Evolutionary conservation across 1,139 yeast species (phyloP).

Genomic region (Saccharomyces hybrid): DNA sequence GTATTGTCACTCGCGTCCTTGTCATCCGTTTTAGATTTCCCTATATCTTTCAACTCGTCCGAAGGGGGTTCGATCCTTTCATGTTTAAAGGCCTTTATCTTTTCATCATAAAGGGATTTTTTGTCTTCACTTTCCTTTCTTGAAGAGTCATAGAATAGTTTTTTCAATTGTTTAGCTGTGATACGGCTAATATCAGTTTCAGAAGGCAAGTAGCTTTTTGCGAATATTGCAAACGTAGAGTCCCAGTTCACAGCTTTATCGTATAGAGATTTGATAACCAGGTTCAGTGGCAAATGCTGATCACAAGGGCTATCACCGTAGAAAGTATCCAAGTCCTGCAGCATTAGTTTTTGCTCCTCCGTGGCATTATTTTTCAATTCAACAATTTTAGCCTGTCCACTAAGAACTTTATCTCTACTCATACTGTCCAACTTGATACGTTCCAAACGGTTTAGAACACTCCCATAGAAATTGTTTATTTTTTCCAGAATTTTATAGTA

Average conservation of each 20-base stretch:
- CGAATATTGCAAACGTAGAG: slow-evolving; percentile 74
- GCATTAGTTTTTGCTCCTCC: slow-evolving; percentile 43
- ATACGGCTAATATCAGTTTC: slow-evolving; percentile 90
- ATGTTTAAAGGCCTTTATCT: not conserved
- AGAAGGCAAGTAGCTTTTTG: slow-evolving; percentile 69
- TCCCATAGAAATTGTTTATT: slow-evolving; percentile 56
- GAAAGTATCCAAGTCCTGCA: slow-evolving; percentile 42
- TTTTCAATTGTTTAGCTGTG: slow-evolving; percentile 80
- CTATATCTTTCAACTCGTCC: not conserved
- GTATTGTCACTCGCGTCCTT: not conserved
- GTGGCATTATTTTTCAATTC: slow-evolving; percentile 49
- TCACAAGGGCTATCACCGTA: slow-evolving; percentile 54
- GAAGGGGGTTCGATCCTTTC: not conserved
- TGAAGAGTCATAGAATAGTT: slow-evolving; percentile 50
- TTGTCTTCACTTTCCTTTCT: slow-evolving; percentile 25
- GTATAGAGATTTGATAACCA: slow-evolving; percentile 63
- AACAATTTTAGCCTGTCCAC: slow-evolving; percentile 52
- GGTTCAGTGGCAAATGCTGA: slow-evolving; percentile 62
- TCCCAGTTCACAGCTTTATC: slow-evolving; percentile 88
- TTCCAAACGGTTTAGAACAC: slow-evolving; percentile 62
- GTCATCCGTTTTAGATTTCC: not conserved
- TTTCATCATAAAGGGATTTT: slow-evolving; percentile 2
- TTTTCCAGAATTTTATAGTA: slow-evolving; percentile 48
- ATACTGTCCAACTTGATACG: slow-evolving; percentile 76
- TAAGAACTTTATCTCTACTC: slow-evolving; percentile 61